Evolutionary conservation across 768 basidiomycete genomes (phyloP).

Genomic region (Boletus fagicola): DNA sequence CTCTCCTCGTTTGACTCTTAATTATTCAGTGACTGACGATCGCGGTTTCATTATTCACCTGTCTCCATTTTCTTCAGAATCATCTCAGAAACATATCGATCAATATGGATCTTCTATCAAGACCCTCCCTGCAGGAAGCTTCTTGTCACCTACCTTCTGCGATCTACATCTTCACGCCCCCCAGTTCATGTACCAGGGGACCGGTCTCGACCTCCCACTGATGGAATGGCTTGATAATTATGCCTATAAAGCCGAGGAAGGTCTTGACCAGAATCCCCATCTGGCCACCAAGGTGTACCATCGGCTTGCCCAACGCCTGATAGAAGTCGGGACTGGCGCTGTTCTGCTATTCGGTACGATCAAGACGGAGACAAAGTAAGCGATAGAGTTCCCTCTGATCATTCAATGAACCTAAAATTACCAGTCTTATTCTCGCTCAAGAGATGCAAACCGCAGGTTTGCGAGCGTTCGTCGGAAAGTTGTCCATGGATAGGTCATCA

Average conservation of each 20-base stretch:
- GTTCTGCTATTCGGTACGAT: slow-evolving; percentile 85
- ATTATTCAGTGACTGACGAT: slow-evolving; percentile 31
- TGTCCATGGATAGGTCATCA: slow-evolving; percentile 84
- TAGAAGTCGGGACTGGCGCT: slow-evolving; percentile 73
- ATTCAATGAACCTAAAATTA: background rate
- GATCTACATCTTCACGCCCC: slow-evolving; percentile 88
- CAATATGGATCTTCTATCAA: slow-evolving; percentile 18
- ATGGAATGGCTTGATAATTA: slow-evolving; percentile 85
- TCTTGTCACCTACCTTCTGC: slow-evolving; percentile 75
- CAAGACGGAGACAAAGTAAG: slow-evolving; percentile 77
- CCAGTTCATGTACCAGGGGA: slow-evolving; percentile 86
- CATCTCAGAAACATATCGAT: slow-evolving; percentile 37
- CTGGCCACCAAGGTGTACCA: slow-evolving; percentile 69
- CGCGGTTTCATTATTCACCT: slow-evolving; percentile 54
- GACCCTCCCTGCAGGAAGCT: slow-evolving; percentile 50
- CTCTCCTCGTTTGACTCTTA: slow-evolving; percentile 1
- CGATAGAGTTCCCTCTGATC: background rate
- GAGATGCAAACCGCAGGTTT: slow-evolving; percentile 70
- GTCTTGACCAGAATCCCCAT: slow-evolving; percentile 57
- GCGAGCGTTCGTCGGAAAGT: slow-evolving; percentile 82
- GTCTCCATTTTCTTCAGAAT: slow-evolving; percentile 35
- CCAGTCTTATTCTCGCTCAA: slow-evolving; percentile 74
- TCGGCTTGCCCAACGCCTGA: slow-evolving; percentile 61
- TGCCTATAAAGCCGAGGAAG: slow-evolving; percentile 78
- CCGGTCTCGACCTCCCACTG: slow-evolving; percentile 78